Evolutionary conservation across 2,329 filamentous ascomycete genomes (phyloP).

Genomic region (Colletotrichum brevisporum): DNA sequence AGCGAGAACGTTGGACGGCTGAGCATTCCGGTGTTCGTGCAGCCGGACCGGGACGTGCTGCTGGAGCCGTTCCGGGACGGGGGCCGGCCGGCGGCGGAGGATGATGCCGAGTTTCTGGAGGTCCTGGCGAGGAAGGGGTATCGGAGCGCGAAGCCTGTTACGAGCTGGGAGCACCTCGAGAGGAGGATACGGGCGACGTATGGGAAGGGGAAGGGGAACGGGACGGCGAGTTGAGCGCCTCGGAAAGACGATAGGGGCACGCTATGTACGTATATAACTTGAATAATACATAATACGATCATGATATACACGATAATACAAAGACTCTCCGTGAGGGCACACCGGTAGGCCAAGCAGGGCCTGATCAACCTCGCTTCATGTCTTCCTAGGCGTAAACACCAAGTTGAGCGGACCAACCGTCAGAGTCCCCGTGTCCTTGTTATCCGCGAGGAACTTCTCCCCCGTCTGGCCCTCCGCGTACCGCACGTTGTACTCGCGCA

Average conservation of each 20-base stretch:
- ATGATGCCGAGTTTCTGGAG: conserved; percentile 27
- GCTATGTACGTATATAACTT: not conserved
- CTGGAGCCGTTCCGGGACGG: conserved; percentile 25
- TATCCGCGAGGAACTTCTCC: conserved; percentile 18
- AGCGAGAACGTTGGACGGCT: conserved; percentile 39
- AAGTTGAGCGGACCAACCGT: conserved; percentile 32
- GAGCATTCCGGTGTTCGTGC: conserved; percentile 40
- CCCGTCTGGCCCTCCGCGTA: conserved; percentile 32
- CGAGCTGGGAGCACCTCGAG: conserved; percentile 35
- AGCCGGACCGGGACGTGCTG: conserved; percentile 38
- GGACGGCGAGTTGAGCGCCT: not conserved
- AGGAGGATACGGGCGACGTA: conserved; percentile 40
- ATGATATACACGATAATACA: not conserved
- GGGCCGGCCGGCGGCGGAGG: not conserved
- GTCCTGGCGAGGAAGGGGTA: conserved; percentile 39
- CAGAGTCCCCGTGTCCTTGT: conserved; percentile 33
- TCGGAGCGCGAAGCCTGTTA: conserved; percentile 31
- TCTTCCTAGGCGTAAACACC: conserved; percentile 21
- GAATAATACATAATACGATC: not conserved
- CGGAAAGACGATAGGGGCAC: not conserved
- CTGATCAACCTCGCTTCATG: not conserved
- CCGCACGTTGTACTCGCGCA: conserved; percentile 25
- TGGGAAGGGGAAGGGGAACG: not conserved
- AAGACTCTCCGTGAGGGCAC: too few relatives aligned
- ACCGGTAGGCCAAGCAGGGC: too few relatives aligned